Percentiles rank a stretch among this genome's conserved stretches.
Conservation (phyloP, 1,139 yeast genomes). For the Pneumocystis murina region DNA sequence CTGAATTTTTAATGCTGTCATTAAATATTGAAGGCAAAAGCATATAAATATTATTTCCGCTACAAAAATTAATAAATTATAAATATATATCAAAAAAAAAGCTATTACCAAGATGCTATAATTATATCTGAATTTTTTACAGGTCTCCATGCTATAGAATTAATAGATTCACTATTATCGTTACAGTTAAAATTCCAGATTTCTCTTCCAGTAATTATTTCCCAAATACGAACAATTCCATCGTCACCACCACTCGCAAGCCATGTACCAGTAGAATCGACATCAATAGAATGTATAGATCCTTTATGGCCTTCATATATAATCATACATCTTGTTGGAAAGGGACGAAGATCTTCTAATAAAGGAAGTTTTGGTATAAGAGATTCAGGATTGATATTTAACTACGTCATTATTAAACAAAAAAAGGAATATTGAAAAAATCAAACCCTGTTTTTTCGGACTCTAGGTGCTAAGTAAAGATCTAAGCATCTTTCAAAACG, state of each 20-base stretch:
- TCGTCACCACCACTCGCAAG: constrained; percentile 97
- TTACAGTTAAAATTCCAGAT: constrained; percentile 37
- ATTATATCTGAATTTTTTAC: constrained; percentile 21
- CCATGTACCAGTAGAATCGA: constrained; percentile 87
- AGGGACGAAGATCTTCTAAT: constrained; percentile 93
- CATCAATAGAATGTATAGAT: constrained; percentile 63
- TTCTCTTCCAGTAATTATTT: constrained; percentile 86
- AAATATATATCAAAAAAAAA: constrained; percentile 27
- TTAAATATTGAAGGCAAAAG: constrained; percentile 85
- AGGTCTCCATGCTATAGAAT: constrained; percentile 84
- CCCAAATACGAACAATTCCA: constrained; percentile 94
- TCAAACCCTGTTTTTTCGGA: constrained; percentile 47
- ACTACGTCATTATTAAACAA: constrained; percentile 27
- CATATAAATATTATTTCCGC: constrained; percentile 65
- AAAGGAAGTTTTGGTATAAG: constrained; percentile 92
- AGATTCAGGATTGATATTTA: constrained; percentile 91
- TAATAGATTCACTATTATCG: constrained; percentile 55
- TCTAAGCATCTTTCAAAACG: constrained; percentile 89
- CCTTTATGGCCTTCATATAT: constrained; percentile 70
- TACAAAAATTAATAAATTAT: constrained; percentile 42
- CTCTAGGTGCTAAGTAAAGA: constrained; percentile 89
- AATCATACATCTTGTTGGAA: constrained; percentile 86
- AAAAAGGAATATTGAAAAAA: too few species aligned
- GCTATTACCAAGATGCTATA: constrained; percentile 27
- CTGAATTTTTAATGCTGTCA: constrained; percentile 84